Conservation (phyloP, 371 early-diverging fungal species). For the Blyttiomyces sp. region DNA sequence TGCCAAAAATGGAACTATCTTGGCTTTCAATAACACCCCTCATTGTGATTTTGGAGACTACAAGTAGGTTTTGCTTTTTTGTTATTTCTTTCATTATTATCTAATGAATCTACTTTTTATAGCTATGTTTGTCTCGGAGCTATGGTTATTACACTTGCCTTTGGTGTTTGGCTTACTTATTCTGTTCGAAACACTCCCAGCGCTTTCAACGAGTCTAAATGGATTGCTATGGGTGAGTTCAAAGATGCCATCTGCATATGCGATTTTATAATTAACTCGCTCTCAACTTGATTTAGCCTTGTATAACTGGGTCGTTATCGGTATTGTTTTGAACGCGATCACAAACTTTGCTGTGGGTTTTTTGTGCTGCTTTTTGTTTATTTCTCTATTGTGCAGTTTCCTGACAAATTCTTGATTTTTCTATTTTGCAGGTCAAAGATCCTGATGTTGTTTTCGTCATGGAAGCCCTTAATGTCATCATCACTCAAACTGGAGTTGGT, state of each 20-base stretch:
- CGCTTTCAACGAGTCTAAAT: constrained; percentile 21
- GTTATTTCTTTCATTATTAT: no score
- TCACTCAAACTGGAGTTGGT: constrained; percentile 16
- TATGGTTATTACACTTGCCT: constrained; percentile 6
- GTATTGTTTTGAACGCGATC: constrained; percentile 13
- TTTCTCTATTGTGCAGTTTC: no score
- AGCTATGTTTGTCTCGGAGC: constrained; percentile 14
- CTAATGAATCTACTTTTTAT: no score
- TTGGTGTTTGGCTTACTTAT: constrained; percentile 5
- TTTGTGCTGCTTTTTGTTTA: no score
- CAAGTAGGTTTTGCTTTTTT: no score
- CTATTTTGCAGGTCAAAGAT: no score
- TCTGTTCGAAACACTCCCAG: constrained; percentile 6
- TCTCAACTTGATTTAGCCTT: constrained; percentile 1
- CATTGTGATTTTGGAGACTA: no score
- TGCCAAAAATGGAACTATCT: constrained; percentile 1
- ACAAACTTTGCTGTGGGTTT: constrained; percentile 10
- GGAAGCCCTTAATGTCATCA: constrained; percentile 17
- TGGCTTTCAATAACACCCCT: neutral
- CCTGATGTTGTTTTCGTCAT: constrained; percentile 16
- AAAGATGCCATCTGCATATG: neutral
- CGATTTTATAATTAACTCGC: neutral
- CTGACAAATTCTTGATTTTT: no score
- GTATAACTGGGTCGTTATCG: constrained; percentile 19
- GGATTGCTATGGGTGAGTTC: constrained; percentile 7